phyloP scores from a whole-genome alignment of 2,329 filamentous ascomycete species.

The Diplodia mutila region DNA sequence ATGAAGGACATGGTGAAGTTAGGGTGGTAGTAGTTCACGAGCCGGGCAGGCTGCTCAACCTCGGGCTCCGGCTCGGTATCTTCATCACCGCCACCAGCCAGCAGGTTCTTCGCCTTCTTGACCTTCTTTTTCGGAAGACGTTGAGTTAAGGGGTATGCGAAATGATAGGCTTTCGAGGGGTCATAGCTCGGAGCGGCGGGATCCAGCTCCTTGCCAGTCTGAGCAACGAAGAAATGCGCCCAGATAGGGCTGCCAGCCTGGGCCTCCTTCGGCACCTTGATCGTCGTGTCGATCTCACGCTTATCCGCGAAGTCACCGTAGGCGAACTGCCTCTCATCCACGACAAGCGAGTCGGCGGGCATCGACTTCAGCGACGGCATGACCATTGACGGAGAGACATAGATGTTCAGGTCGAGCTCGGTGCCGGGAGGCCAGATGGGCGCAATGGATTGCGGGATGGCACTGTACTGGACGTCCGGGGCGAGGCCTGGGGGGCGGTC shows the following conservation, averaged over 20 bases:
- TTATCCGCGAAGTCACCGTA: slow-evolving; percentile 79
- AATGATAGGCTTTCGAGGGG: slow-evolving; percentile 76
- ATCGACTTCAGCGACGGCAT: slow-evolving; percentile 69
- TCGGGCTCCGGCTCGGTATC: slow-evolving; percentile 57
- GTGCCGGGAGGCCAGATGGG: slow-evolving; percentile 87
- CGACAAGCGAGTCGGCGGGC: slow-evolving; percentile 69
- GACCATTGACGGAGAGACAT: slow-evolving; percentile 75
- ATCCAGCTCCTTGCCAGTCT: slow-evolving; percentile 76
- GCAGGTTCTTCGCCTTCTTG: slow-evolving; percentile 82
- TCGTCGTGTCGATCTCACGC: slow-evolving; percentile 74
- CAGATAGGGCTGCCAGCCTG: slow-evolving; percentile 93
- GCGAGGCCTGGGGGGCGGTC: slow-evolving; percentile 50
- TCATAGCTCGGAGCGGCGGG: slow-evolving; percentile 75
- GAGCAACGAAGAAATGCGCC: slow-evolving; percentile 89
- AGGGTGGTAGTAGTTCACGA: slow-evolving; percentile 89
- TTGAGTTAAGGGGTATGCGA: slow-evolving; percentile 82
- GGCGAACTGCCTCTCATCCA: slow-evolving; percentile 79
- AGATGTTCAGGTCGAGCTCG: slow-evolving; percentile 80
- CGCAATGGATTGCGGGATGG: slow-evolving; percentile 71
- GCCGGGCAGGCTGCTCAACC: slow-evolving; percentile 62
- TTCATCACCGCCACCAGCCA: slow-evolving; percentile 57
- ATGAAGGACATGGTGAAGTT: slow-evolving; percentile 91
- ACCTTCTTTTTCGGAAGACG: slow-evolving; percentile 91
- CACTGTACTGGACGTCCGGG: slow-evolving; percentile 61
- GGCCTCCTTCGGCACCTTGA: slow-evolving; percentile 75